These are phyloP conservation scores for Neonectria magnoliae DNA, from an alignment of 2,329 filamentous ascomycete species.

Conservation along the genomic window DNA sequence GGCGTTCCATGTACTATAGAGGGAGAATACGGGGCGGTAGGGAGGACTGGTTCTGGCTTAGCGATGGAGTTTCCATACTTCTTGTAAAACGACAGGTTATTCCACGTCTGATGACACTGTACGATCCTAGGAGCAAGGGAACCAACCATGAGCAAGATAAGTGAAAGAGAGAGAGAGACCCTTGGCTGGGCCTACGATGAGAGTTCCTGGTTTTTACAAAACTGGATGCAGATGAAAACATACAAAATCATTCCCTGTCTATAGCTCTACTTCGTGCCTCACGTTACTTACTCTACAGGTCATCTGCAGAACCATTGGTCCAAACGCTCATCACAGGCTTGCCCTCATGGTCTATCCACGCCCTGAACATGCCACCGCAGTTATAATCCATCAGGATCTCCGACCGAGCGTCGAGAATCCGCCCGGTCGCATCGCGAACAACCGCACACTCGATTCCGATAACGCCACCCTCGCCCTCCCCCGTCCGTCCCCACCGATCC, in stretches of 20 bases:
- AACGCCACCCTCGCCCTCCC: slow-evolving; percentile 86
- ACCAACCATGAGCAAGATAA: neutral
- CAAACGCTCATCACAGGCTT: slow-evolving; percentile 61
- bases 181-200: slow-evolving; percentile 25
- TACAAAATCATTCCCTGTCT: slow-evolving; percentile 38
- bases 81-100: slow-evolving; percentile 26
- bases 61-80: slow-evolving; percentile 37
- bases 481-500: slow-evolving; percentile 75
- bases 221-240: slow-evolving; percentile 38
- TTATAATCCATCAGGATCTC: slow-evolving; percentile 82
- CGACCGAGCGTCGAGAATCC: slow-evolving; percentile 53
- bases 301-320: slow-evolving; percentile 44
- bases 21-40: slow-evolving; percentile 28
- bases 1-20: slow-evolving; percentile 50
- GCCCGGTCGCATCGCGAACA: slow-evolving; percentile 55
- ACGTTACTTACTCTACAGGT: slow-evolving; percentile 17
- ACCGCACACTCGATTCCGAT: slow-evolving; percentile 78
- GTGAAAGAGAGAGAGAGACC: slow-evolving; percentile 8
- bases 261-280: neutral
- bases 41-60: slow-evolving; percentile 37
- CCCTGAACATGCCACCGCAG: slow-evolving; percentile 87
- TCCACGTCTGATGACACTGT: slow-evolving; percentile 30
- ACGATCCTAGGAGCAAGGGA: slow-evolving; percentile 25
- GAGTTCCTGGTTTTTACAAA: slow-evolving; percentile 19
- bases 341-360: slow-evolving; percentile 74